These are phyloP conservation scores for Solanum paucissectum DNA, from an alignment of 257 asterid genomes.

Conservation along the genomic window DNA sequence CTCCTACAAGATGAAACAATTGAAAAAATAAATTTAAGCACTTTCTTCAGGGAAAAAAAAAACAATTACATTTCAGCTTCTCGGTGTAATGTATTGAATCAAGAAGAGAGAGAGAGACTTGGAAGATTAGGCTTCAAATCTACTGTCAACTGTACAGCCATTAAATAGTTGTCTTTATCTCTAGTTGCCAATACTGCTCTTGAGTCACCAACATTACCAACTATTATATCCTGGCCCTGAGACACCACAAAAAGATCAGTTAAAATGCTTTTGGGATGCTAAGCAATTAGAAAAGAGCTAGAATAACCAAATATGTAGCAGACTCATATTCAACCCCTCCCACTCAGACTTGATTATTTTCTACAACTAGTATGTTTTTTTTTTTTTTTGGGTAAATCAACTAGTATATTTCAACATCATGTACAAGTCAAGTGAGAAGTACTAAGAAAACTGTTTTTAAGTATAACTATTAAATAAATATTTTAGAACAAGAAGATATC, in stretches of 20 bases:
- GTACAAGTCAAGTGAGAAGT: neutral
- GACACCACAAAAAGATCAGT: neutral
- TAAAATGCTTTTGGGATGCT: neutral
- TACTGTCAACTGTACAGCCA: slow-evolving; percentile 85
- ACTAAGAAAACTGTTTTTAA: neutral
- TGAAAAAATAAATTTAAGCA: neutral
- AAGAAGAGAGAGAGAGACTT: slow-evolving; percentile 24
- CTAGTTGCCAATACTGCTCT: slow-evolving; percentile 91
- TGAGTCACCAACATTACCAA: slow-evolving; percentile 95
- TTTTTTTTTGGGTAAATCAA: too few relatives aligned
- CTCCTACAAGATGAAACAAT: slow-evolving; percentile 37
- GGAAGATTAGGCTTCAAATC: slow-evolving; percentile 99
- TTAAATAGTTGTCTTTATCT: slow-evolving; percentile 57
- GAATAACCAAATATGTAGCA: neutral
- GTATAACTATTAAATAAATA: neutral
- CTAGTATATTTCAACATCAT: neutral
- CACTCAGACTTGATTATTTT: neutral
- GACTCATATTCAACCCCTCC: neutral
- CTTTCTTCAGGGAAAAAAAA: neutral
- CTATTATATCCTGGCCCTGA: slow-evolving; percentile 83
- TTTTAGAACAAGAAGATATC: neutral
- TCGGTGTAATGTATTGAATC: neutral
- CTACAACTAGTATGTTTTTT: neutral
- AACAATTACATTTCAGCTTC: neutral
- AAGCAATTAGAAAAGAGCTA: neutral